These are phyloP conservation scores for Monotropa hypopitys DNA, from an alignment of 179 eudicot genomes.

Conservation along the genomic window DNA sequence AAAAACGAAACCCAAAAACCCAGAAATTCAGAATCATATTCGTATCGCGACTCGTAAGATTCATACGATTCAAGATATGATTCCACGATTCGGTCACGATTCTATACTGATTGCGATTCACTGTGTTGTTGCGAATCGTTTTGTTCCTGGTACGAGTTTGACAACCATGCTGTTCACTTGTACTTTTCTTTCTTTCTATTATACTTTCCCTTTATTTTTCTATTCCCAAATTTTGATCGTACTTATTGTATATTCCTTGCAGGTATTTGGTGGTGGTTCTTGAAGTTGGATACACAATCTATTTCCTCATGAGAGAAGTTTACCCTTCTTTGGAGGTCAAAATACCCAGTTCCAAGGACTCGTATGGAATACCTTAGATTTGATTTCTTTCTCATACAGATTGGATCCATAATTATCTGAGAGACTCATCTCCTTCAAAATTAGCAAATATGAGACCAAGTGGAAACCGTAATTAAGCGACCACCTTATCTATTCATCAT, in stretches of 20 bases:
- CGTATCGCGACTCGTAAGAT: no score
- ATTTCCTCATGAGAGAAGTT: background rate
- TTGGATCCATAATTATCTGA: background rate
- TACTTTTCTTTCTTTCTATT: background rate
- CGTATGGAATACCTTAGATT: background rate
- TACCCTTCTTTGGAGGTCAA: background rate
- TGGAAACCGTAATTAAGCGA: background rate
- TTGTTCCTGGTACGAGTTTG: no score
- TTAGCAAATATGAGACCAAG: background rate
- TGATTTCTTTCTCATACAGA: background rate
- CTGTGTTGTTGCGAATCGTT: no score
- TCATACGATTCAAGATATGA: no score
- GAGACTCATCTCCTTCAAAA: no score
- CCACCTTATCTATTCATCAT: background rate
- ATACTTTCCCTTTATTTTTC: no score
- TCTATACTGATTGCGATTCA: no score
- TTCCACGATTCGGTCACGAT: no score
- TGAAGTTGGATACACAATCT: slow-evolving; percentile 2
- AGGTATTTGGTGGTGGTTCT: slow-evolving; percentile 26
- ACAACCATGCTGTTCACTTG: background rate
- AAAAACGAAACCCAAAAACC: no score
- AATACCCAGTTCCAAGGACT: background rate
- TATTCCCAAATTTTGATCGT: background rate
- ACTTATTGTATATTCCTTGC: background rate
- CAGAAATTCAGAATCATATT: no score